Conservation (phyloP, 257 asterid species). For the Phtheirospermum japonicum region DNA sequence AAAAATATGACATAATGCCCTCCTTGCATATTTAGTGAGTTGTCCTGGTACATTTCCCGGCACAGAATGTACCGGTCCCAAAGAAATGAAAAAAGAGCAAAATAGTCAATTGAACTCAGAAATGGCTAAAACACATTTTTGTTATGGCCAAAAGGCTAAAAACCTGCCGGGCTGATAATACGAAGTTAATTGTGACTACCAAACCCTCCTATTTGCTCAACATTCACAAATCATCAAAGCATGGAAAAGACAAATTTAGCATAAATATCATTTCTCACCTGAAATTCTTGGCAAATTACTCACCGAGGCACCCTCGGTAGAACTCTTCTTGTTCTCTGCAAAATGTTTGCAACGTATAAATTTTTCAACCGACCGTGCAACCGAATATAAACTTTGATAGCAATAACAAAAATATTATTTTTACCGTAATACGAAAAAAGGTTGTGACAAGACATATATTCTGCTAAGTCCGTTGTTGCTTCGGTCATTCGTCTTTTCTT, state of each 20-base stretch:
- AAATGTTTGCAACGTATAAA: constrained; percentile 24
- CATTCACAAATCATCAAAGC: neutral
- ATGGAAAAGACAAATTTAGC: constrained; percentile 14
- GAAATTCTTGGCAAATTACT: constrained; percentile 31
- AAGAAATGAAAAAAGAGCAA: no score
- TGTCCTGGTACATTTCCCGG: no score
- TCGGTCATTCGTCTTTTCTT: constrained; percentile 64
- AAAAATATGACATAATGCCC: neutral
- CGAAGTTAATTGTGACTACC: no score
- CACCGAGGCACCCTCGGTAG: constrained; percentile 34
- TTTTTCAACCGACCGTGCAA: constrained; percentile 21
- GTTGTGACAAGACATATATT: constrained; percentile 68
- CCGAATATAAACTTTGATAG: constrained; percentile 14
- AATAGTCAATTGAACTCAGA: no score
- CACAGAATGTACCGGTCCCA: no score
- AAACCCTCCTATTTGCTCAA: neutral
- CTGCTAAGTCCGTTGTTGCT: constrained; percentile 39
- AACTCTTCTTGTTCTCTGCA: constrained; percentile 50
- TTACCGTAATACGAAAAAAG: constrained; percentile 71
- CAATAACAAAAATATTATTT: constrained; percentile 15
- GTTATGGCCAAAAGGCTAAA: neutral
- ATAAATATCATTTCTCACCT: constrained; percentile 42
- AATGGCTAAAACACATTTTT: no score
- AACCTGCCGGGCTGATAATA: no score
- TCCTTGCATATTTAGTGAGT: neutral